Evolutionary conservation across 257 asterid genomes (phyloP), one percentile per base, ranked within the genome.

Genomic region (Solanum dulcamara): DNA sequence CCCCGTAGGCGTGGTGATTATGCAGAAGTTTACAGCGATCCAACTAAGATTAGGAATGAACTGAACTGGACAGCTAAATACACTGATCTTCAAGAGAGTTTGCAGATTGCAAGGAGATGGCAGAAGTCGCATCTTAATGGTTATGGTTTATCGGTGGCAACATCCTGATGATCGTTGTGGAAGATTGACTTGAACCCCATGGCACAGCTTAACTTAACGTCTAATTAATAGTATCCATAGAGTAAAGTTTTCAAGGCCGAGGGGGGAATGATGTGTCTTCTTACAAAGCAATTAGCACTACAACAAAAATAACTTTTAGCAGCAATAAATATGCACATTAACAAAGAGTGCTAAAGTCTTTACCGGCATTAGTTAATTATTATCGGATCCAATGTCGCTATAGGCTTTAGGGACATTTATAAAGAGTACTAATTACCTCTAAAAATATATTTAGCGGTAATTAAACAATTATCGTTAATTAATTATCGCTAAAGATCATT

Each of bases 1-100:
- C 98, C 95, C 28, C 94, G 98, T 3, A 84, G 98, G 32, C 95
- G 98, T 0, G 99, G 99, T n/a, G 99, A 96, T 81, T 96, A 96
- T 74, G 99, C 98, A 24, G 97, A 94, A 90, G 99, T 96, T 57
- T 96, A 84, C 89, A 96, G 97, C 9, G 93, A 96, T 42, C 99
- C 99, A 5, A 82, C 91, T 22, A 96, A 93, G 90, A 96, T 96
- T 87, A 89, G 81, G 89, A 85, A 53, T 9, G 98, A 96, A 84
- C 87, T 96, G 55, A 96, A 93, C 93, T 96, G 99, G 99, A 96
- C 97, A 0, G 99, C 99, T 0, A 86, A 87, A 62, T 81, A 94
- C 85, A 93, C 91, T 1, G 84, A 94, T 87, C 98, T 96, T 62
- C 90, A 91, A 84, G 88, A 90, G 74, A 96, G 99, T 86, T 85